These are phyloP conservation scores for Entoloma clypeatum DNA, from an alignment of 1,284 basidiomycete genomes.

Conservation along the genomic window DNA sequence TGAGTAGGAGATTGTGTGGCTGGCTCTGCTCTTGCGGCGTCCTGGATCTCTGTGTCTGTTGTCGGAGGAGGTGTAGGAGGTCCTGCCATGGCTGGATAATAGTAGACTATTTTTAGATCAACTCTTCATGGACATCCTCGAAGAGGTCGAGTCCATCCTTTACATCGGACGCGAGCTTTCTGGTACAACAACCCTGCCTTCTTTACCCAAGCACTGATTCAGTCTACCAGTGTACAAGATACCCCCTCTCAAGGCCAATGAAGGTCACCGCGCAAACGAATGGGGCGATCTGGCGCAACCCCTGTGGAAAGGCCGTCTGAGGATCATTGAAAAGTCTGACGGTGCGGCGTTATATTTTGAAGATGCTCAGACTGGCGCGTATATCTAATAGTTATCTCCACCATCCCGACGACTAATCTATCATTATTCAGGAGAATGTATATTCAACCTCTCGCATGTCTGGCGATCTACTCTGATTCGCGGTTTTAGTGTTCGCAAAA, in stretches of 20 bases:
- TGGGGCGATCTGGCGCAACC: slow-evolving; percentile 82
- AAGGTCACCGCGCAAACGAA: slow-evolving; percentile 81
- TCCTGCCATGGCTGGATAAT: too few species aligned
- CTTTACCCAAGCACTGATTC: slow-evolving; percentile 12
- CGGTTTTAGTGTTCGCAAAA: slow-evolving; percentile 76
- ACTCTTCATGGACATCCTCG: slow-evolving; percentile 53
- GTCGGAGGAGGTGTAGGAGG: slow-evolving; percentile 59
- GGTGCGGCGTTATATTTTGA: slow-evolving; percentile 68
- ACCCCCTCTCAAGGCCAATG: slow-evolving; percentile 77
- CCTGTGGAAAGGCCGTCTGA: slow-evolving; percentile 87
- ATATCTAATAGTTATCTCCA: not conserved
- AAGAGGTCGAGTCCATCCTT: slow-evolving; percentile 81
- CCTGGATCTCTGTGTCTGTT: slow-evolving; percentile 50
- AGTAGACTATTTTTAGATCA: too few species aligned
- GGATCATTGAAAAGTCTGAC: slow-evolving; percentile 72
- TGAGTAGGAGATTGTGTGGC: slow-evolving; percentile 11
- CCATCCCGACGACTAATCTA: slow-evolving; percentile 1
- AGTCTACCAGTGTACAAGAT: slow-evolving; percentile 69
- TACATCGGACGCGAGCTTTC: slow-evolving; percentile 85
- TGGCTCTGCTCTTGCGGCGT: slow-evolving; percentile 34
- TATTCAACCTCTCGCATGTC: slow-evolving; percentile 20
- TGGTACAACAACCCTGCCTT: slow-evolving; percentile 40
- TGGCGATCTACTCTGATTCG: slow-evolving; percentile 5
- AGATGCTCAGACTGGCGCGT: slow-evolving; percentile 68
- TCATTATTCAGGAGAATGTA: slow-evolving; percentile 54